phyloP scores from a whole-genome alignment of 768 basidiomycete genomes.

The Tulasnella sp. region DNA sequence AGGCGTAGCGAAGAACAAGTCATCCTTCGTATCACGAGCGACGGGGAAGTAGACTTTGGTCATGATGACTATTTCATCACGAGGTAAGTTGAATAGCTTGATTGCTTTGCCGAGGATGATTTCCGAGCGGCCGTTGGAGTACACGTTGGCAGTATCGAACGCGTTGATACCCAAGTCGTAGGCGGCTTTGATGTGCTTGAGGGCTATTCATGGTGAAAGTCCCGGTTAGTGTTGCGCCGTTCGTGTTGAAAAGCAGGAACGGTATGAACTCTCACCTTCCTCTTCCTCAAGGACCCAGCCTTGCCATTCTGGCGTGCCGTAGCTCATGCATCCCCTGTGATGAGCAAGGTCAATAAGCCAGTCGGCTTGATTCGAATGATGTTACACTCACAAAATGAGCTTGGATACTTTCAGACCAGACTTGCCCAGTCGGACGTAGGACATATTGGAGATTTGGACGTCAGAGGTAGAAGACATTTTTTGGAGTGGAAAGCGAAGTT shows the following conservation, averaged over 20 bases:
- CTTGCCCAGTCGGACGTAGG: constrained; percentile 15
- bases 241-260: neutral
- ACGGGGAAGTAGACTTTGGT: constrained; percentile 50
- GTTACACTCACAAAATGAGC: neutral
- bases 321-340: constrained; percentile 9
- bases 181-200: constrained; percentile 11
- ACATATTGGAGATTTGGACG: neutral
- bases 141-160: constrained; percentile 16
- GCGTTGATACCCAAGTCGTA: constrained; percentile 19
- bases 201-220: neutral
- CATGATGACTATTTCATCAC: constrained; percentile 68
- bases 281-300: constrained; percentile 10
- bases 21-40: neutral
- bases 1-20: neutral
- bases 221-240: neutral
- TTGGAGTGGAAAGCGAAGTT: neutral
- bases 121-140: constrained; percentile 44
- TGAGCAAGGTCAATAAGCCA: neutral
- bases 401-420: constrained; percentile 19
- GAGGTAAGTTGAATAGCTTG: constrained; percentile 43
- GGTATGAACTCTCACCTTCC: neutral
- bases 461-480: neutral
- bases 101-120: constrained; percentile 66
- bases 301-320: neutral
- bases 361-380: neutral